Evolutionary conservation across 805 yeast genomes (phyloP).

Genomic region (Candida tammaniensis): DNA sequence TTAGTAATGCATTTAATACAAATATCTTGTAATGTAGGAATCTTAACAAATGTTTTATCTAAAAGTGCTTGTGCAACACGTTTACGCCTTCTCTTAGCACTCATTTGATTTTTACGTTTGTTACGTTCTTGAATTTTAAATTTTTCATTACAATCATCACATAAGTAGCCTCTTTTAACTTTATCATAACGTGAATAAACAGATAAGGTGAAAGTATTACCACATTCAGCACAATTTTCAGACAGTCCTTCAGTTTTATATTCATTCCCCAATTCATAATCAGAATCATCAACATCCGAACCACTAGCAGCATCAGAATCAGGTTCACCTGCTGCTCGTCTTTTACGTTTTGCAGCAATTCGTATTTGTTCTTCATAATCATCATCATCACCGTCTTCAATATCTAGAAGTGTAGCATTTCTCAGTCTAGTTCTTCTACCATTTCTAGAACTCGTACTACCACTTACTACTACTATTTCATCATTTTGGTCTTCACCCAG

Average conservation of each 20-base stretch:
- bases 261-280: constrained; percentile 11
- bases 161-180: constrained; percentile 59
- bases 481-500: constrained; percentile 3
- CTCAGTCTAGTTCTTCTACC: constrained; percentile 4
- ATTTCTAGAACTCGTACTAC: constrained; percentile 4
- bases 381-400: constrained; percentile 8
- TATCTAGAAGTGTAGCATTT: constrained; percentile 1
- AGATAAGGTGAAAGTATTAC: constrained; percentile 52
- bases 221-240: constrained; percentile 65
- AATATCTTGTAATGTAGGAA: constrained; percentile 77
- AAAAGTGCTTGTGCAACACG: constrained; percentile 81
- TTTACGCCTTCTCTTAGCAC: constrained; percentile 71
- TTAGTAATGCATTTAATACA: constrained; percentile 68
- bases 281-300: constrained; percentile 23
- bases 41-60: constrained; percentile 59
- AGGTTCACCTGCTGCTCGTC: constrained; percentile 20
- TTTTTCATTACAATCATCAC: constrained; percentile 56
- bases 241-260: constrained; percentile 46
- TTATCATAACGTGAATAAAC: constrained; percentile 61
- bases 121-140: constrained; percentile 41
- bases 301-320: constrained; percentile 8
- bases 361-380: constrained; percentile 27
- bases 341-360: constrained; percentile 31
- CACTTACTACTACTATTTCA: constrained; percentile 1
- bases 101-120: constrained; percentile 51